Percentiles rank a stretch among this genome's conserved stretches.
These are phyloP conservation scores for Pseudocohnilembus persalinus DNA, from an alignment of 169 alveolate genomes.

Conservation along the genomic window DNA sequence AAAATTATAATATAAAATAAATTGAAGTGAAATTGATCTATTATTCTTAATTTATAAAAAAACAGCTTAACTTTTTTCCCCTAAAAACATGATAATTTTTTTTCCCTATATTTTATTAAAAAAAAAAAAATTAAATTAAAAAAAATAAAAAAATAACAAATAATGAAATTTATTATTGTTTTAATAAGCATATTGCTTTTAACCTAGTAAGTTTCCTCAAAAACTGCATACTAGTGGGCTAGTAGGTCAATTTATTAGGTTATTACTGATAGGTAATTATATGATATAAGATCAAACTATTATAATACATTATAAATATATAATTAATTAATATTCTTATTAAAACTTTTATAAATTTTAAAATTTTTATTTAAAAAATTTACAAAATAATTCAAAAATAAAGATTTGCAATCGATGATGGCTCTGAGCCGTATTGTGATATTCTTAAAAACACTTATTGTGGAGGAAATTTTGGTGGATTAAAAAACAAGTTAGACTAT, in stretches of 20 bases:
- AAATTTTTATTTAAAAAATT: not conserved
- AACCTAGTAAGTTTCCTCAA: conserved; percentile 20
- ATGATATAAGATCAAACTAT: conserved; percentile 24
- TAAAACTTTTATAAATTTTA: not conserved
- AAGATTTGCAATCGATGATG: conserved; percentile 33
- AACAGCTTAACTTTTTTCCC: too few relatives aligned
- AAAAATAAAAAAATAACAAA: too few relatives aligned
- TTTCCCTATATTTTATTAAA: too few relatives aligned
- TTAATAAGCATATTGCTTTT: too few relatives aligned
- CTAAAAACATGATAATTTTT: too few relatives aligned
- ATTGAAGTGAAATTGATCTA: too few relatives aligned
- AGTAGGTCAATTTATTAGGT: conserved; percentile 71
- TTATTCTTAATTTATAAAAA: too few relatives aligned
- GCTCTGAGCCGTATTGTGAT: conserved; percentile 35
- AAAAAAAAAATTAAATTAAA: too few relatives aligned
- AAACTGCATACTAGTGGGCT: conserved; percentile 74
- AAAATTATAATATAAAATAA: too few relatives aligned
- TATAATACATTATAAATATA: not conserved
- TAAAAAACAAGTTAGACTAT: conserved; percentile 69
- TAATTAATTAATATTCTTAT: not conserved
- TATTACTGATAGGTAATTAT: conserved; percentile 70
- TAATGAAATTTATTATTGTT: too few relatives aligned
- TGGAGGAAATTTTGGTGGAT: conserved; percentile 80
- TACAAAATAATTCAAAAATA: not conserved
- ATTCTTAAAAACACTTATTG: conserved; percentile 56